phyloP scores from a whole-genome alignment of 1,284 basidiomycete species.

The Ganoderma leucocontextum region DNA sequence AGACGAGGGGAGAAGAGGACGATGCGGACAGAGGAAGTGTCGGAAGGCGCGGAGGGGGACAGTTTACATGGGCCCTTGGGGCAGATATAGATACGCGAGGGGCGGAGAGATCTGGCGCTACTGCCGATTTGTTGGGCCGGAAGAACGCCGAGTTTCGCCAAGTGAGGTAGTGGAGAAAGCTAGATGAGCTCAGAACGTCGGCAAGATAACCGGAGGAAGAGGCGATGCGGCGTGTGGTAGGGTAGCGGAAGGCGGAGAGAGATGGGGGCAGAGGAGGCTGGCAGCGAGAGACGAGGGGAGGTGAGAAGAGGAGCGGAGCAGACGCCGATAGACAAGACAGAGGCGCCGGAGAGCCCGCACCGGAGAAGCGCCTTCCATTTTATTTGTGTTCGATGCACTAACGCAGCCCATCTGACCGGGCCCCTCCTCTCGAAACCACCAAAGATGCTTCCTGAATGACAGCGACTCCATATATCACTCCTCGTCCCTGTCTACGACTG shows the following conservation, averaged over 20 bases:
- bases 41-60: not conserved
- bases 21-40: not conserved
- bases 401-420: conserved; percentile 11
- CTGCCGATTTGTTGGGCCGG: conserved; percentile 22
- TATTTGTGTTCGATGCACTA: not conserved
- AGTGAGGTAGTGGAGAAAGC: not conserved
- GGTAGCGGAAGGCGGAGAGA: not conserved
- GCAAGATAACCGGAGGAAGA: not conserved
- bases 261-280: conserved; percentile 3
- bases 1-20: not conserved
- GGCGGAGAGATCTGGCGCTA: conserved; percentile 28
- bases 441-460: not conserved
- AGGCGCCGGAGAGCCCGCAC: not conserved
- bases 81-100: conserved; percentile 31
- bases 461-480: conserved; percentile 15
- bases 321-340: not conserved
- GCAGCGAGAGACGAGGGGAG: conserved; percentile 2
- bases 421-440: not conserved
- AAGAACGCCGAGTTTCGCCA: conserved; percentile 8
- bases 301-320: conserved; percentile 3
- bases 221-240: not conserved
- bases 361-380: conserved; percentile 7
- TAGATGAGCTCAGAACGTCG: conserved; percentile 10
- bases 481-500: not conserved
- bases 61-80: conserved; percentile 22